Percentiles rank a stretch among this genome's conserved stretches.
phyloP scores from a whole-genome alignment of 768 basidiomycete genomes.

The Hebeloma cylindrosporum region DNA sequence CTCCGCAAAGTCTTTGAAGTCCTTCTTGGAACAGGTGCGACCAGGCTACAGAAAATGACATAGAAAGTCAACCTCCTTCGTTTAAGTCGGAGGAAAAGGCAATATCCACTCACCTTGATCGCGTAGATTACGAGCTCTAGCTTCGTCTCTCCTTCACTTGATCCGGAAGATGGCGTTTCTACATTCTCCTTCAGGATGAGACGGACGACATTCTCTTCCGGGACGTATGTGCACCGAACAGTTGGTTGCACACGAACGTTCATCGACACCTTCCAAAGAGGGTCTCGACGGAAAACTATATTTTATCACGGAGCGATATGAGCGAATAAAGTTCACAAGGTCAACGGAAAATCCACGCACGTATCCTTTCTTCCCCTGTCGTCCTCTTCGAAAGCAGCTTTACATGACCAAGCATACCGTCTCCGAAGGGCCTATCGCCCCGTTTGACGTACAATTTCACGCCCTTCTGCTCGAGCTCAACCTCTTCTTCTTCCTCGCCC shows the following conservation, averaged over 20 bases:
- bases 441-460: slow-evolving; percentile 61
- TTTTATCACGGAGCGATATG: no score
- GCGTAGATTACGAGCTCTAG: slow-evolving; percentile 60
- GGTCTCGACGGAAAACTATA: slow-evolving; percentile 69
- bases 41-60: slow-evolving; percentile 35
- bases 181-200: slow-evolving; percentile 52
- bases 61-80: not conserved
- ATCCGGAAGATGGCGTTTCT: slow-evolving; percentile 21
- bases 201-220: slow-evolving; percentile 54
- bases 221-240: slow-evolving; percentile 59
- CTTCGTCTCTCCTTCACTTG: slow-evolving; percentile 5
- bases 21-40: slow-evolving; percentile 48
- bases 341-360: slow-evolving; percentile 36
- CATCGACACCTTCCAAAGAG: slow-evolving; percentile 69
- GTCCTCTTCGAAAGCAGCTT: slow-evolving; percentile 52
- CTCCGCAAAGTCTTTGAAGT: slow-evolving; percentile 55
- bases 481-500: slow-evolving; percentile 66
- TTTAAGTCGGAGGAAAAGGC: not conserved
- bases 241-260: slow-evolving; percentile 56
- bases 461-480: slow-evolving; percentile 56
- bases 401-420: slow-evolving; percentile 59
- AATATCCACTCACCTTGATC: slow-evolving; percentile 62
- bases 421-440: slow-evolving; percentile 54
- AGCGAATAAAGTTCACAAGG: not conserved
- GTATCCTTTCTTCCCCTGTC: slow-evolving; percentile 43